Conservation (phyloP, 257 asterid genomes). For the Salvia splendens region DNA sequence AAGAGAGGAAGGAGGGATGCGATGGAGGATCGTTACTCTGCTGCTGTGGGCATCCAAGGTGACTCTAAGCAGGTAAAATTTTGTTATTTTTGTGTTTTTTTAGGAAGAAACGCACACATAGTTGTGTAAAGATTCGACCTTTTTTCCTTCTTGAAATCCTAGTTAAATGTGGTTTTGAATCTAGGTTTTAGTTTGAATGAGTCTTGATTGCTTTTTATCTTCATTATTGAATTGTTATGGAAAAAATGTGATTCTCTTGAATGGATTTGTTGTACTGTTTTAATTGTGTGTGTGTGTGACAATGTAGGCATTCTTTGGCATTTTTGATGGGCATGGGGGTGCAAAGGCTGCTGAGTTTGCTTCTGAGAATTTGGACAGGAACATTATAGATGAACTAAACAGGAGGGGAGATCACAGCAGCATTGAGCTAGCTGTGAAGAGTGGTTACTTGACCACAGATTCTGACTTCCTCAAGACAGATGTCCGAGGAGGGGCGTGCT, state of each 20-base stretch:
- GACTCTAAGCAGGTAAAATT: constrained; percentile 61
- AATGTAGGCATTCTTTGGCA: constrained; percentile 62
- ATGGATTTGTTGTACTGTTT: not conserved
- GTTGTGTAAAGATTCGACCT: constrained; percentile 1
- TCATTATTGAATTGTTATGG: not conserved
- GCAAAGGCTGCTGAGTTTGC: constrained; percentile 77
- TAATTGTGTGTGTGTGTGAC: not conserved
- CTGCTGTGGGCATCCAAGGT: constrained; percentile 49
- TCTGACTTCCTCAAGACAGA: constrained; percentile 59
- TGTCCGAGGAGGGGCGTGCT: constrained; percentile 72
- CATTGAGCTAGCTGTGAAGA: constrained; percentile 49
- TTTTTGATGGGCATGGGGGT: constrained; percentile 86
- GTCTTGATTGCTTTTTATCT: not conserved
- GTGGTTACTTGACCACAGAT: constrained; percentile 73
- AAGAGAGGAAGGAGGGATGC: constrained; percentile 76
- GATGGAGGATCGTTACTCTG: constrained; percentile 88
- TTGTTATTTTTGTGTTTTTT: not conserved
- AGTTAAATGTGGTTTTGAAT: not conserved
- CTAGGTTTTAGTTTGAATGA: not conserved
- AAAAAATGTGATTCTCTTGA: not conserved
- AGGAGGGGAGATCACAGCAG: constrained; percentile 30
- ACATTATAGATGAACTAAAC: constrained; percentile 51
- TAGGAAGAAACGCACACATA: not conserved
- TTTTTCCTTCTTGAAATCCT: not conserved
- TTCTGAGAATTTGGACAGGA: constrained; percentile 55